A percentile compares a stretch with the other conserved stretches of the same genome.
These are phyloP conservation scores for Alternaria triticina DNA, from an alignment of 2,329 filamentous ascomycete species.

Conservation along the genomic window DNA sequence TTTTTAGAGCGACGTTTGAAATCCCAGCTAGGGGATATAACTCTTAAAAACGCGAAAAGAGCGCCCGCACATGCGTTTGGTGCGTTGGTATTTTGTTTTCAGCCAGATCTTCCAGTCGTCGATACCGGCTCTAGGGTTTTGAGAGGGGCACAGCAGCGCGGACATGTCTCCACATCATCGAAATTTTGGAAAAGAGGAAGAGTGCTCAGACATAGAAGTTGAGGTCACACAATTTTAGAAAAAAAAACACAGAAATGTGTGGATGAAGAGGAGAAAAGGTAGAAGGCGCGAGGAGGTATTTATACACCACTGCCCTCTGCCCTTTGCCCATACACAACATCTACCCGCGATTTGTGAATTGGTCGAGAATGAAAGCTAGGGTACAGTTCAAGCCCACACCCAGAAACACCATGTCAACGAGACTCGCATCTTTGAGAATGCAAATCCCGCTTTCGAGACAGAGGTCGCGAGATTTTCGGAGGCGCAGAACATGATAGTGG, in stretches of 20 bases:
- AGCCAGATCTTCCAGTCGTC: neutral
- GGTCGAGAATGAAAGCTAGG: neutral
- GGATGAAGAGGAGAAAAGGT: neutral
- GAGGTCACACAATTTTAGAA: no score
- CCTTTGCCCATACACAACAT: neutral
- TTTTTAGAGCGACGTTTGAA: neutral
- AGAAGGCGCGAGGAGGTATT: neutral
- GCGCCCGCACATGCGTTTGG: neutral
- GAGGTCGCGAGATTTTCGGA: neutral
- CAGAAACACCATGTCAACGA: neutral
- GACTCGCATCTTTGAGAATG: neutral
- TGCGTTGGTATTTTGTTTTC: neutral
- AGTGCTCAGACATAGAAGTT: neutral
- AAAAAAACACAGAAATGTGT: neutral
- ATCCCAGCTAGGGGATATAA: neutral
- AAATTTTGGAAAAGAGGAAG: neutral
- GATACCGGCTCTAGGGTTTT: accelerated
- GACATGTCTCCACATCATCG: neutral
- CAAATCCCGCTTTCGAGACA: neutral
- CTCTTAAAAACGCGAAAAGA: neutral
- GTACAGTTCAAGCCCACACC: neutral
- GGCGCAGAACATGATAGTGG: neutral
- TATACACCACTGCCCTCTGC: neutral
- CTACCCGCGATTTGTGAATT: neutral
- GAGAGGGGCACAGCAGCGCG: neutral